Conservation (phyloP, 1,284 basidiomycete genomes). For the Pseudozyma flocculosa region DNA sequence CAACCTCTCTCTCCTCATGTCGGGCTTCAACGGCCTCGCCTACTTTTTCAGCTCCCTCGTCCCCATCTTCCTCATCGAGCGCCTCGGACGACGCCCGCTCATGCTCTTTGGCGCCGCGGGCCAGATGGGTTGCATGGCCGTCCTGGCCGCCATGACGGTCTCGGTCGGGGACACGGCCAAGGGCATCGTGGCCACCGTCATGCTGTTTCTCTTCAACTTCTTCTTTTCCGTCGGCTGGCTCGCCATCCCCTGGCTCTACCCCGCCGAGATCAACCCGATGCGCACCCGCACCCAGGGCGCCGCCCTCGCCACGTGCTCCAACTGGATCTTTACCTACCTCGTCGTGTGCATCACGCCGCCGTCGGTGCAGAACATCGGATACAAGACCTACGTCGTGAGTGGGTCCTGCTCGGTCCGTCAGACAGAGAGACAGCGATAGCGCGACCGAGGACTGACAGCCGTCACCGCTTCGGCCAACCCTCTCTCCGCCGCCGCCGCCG, state of each 20-base stretch:
- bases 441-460: too few relatives aligned
- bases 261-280: conserved; percentile 57
- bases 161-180: too few relatives aligned
- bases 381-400: conserved; percentile 60
- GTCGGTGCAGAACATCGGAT: conserved; percentile 62
- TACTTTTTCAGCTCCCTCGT: conserved; percentile 68
- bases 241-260: conserved; percentile 66
- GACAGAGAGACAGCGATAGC: too few relatives aligned
- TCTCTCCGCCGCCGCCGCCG: too few relatives aligned
- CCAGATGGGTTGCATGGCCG: conserved; percentile 68
- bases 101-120: conserved; percentile 69
- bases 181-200: conserved; percentile 63
- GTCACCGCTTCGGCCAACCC: too few relatives aligned
- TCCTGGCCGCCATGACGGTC: conserved; percentile 60
- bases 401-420: too few relatives aligned
- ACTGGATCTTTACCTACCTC: conserved; percentile 56
- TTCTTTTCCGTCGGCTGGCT: conserved; percentile 72
- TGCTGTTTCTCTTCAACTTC: conserved; percentile 69
- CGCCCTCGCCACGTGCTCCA: conserved; percentile 55
- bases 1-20: conserved; percentile 67
- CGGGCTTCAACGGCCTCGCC: conserved; percentile 72
- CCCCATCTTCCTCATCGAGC: conserved; percentile 65
- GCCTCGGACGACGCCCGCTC: conserved; percentile 66
- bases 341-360: conserved; percentile 67
- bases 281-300: conserved; percentile 57